Evolutionary conservation across 345 rosid genomes (phyloP).

Genomic region (Lepidium africanum): DNA sequence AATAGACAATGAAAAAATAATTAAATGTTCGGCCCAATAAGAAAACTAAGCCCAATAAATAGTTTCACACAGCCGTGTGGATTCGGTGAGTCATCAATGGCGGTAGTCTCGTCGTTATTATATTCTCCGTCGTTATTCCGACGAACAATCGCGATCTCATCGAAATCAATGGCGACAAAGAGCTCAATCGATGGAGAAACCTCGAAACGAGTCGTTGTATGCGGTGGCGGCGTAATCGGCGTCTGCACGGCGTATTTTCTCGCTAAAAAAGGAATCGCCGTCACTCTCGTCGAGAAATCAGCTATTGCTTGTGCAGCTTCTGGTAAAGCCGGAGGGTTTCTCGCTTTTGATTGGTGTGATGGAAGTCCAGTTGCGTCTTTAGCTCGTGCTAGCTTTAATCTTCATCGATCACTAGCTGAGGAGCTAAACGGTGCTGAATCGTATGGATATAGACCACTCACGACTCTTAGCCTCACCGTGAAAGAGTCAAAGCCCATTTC

Average conservation of each 20-base stretch:
- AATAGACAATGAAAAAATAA: too few species aligned
- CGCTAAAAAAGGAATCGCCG: conserved; percentile 57
- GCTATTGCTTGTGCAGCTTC: conserved; percentile 85
- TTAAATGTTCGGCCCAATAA: background rate
- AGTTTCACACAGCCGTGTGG: background rate
- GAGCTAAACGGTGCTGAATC: conserved; percentile 62
- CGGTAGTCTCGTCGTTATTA: conserved; percentile 6
- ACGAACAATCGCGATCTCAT: conserved; percentile 9
- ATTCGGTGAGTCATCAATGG: conserved; percentile 16
- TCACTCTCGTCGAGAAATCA: conserved; percentile 69
- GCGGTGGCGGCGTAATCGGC: conserved; percentile 86
- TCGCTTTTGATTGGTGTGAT: conserved; percentile 90
- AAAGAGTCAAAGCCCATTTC: conserved; percentile 35
- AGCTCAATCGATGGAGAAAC: background rate
- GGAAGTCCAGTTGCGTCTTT: conserved; percentile 48
- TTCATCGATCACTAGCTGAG: conserved; percentile 67
- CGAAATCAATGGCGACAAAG: conserved; percentile 26
- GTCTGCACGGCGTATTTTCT: conserved; percentile 87
- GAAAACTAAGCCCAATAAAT: background rate
- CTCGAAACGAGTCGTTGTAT: conserved; percentile 46
- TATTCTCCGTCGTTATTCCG: background rate
- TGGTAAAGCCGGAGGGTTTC: conserved; percentile 88
- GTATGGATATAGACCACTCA: conserved; percentile 70
- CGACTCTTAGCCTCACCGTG: conserved; percentile 57
- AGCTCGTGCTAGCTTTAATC: conserved; percentile 81